phyloP scores from a whole-genome alignment of 2,329 filamentous ascomycete genomes.

The Chaetomium sp. region DNA sequence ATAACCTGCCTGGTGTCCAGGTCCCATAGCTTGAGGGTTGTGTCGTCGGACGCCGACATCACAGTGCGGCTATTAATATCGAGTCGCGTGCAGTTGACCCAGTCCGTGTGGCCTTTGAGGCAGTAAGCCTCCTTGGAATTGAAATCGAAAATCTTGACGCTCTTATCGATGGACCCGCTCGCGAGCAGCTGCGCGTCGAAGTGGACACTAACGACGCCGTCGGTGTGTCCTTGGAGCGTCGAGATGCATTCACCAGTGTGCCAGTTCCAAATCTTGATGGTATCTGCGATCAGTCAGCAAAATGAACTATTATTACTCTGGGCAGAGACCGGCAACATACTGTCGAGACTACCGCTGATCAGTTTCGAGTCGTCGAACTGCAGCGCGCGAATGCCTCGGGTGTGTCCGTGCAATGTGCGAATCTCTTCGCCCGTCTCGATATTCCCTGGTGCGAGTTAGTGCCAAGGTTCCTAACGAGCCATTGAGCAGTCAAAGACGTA shows the following conservation, averaged over 20 bases:
- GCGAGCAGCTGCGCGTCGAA: slow-evolving; percentile 80
- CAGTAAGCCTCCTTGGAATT: slow-evolving; percentile 73
- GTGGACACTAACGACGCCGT: slow-evolving; percentile 80
- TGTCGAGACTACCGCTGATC: slow-evolving; percentile 66
- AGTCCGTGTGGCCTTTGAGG: slow-evolving; percentile 80
- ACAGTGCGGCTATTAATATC: slow-evolving; percentile 77
- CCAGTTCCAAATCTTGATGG: slow-evolving; percentile 95
- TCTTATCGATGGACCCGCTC: slow-evolving; percentile 83
- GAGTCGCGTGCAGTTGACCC: slow-evolving; percentile 93
- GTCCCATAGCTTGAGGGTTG: slow-evolving; percentile 88
- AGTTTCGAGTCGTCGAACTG: slow-evolving; percentile 91
- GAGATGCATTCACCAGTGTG: slow-evolving; percentile 79
- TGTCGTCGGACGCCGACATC: slow-evolving; percentile 89
- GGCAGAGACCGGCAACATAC: slow-evolving; percentile 24
- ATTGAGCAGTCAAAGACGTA: slow-evolving; percentile 6
- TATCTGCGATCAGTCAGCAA: slow-evolving; percentile 51
- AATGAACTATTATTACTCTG: neutral
- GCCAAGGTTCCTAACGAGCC: neutral
- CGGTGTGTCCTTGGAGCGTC: slow-evolving; percentile 70
- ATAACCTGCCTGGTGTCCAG: slow-evolving; percentile 77
- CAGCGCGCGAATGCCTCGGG: slow-evolving; percentile 74
- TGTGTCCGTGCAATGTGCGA: slow-evolving; percentile 78
- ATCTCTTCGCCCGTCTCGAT: slow-evolving; percentile 81
- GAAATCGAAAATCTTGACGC: slow-evolving; percentile 90
- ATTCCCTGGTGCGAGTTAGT: slow-evolving; percentile 43